Percentiles rank a stretch among this genome's conserved stretches.
Evolutionary conservation across 768 basidiomycete species (phyloP).

Genomic region (Clavulina sp.): DNA sequence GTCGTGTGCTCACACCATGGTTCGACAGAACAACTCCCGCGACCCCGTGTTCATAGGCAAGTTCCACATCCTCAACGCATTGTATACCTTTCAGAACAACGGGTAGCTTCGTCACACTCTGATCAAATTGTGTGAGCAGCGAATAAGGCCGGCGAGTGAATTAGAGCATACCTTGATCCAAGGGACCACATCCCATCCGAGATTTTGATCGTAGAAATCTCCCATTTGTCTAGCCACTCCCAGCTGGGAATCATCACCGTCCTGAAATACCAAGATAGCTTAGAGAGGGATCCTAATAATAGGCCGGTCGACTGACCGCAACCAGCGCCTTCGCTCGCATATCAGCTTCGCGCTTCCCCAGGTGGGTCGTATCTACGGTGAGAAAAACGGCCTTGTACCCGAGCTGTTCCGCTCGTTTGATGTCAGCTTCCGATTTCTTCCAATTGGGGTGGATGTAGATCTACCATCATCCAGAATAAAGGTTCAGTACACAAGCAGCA

Average conservation of each 20-base stretch:
- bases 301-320: neutral
- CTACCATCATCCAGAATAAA: conserved; percentile 11
- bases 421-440: conserved; percentile 42
- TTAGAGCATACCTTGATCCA: conserved; percentile 3
- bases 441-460: conserved; percentile 71
- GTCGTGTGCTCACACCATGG: conserved; percentile 51
- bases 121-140: conserved; percentile 9
- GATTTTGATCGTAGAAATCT: conserved; percentile 20
- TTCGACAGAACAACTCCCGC: conserved; percentile 83
- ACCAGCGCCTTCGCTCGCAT: neutral
- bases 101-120: conserved; percentile 24
- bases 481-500: neutral
- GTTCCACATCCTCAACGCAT: conserved; percentile 48
- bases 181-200: conserved; percentile 18
- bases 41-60: conserved; percentile 67
- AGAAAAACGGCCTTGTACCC: conserved; percentile 83
- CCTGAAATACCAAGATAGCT: too few relatives aligned
- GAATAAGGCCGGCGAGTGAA: neutral
- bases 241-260: conserved; percentile 2
- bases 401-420: conserved; percentile 48
- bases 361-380: conserved; percentile 77
- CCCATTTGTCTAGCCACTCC: conserved; percentile 20
- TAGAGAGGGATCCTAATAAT: too few relatives aligned
- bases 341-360: conserved; percentile 66
- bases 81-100: conserved; percentile 31